Evolutionary conservation across 2,329 filamentous ascomycete species (phyloP).

Genomic region (Paraconiothyrium sp.): DNA sequence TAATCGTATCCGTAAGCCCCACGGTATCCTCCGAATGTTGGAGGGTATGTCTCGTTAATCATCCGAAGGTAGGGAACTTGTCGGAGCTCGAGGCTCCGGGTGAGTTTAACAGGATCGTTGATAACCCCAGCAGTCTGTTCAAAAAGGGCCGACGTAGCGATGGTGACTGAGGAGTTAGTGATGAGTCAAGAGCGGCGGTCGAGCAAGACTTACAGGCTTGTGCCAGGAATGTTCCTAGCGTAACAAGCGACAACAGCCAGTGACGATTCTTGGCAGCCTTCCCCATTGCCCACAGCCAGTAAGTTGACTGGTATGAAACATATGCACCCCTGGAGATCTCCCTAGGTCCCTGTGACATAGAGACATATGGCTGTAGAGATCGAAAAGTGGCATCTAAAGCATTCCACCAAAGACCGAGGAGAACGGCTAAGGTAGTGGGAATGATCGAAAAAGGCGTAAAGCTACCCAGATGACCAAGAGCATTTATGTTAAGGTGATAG

Average conservation of each 20-base stretch:
- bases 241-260: slow-evolving; percentile 26
- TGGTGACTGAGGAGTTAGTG: slow-evolving; percentile 21
- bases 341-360: slow-evolving; percentile 25
- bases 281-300: slow-evolving; percentile 28
- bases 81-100: slow-evolving; percentile 21
- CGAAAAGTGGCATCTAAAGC: slow-evolving; percentile 28
- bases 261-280: slow-evolving; percentile 25
- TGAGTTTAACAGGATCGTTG: slow-evolving; percentile 7
- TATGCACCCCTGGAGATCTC: slow-evolving; percentile 20
- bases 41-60: slow-evolving; percentile 1
- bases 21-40: not conserved
- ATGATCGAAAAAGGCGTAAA: slow-evolving; percentile 31
- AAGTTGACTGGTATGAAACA: slow-evolving; percentile 29
- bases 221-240: slow-evolving; percentile 22
- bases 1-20: slow-evolving; percentile 7
- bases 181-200: not conserved
- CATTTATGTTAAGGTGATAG: slow-evolving; percentile 19
- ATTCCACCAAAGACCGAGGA: slow-evolving; percentile 32
- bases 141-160: slow-evolving; percentile 25
- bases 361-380: slow-evolving; percentile 30
- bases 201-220: slow-evolving; percentile 22
- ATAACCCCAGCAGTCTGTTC: slow-evolving; percentile 18
- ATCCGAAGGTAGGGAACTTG: slow-evolving; percentile 18
- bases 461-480: slow-evolving; percentile 14
- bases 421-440: slow-evolving; percentile 28